Conservation (phyloP, 176 grass and related monocot genomes). For the Carex kokanica region DNA sequence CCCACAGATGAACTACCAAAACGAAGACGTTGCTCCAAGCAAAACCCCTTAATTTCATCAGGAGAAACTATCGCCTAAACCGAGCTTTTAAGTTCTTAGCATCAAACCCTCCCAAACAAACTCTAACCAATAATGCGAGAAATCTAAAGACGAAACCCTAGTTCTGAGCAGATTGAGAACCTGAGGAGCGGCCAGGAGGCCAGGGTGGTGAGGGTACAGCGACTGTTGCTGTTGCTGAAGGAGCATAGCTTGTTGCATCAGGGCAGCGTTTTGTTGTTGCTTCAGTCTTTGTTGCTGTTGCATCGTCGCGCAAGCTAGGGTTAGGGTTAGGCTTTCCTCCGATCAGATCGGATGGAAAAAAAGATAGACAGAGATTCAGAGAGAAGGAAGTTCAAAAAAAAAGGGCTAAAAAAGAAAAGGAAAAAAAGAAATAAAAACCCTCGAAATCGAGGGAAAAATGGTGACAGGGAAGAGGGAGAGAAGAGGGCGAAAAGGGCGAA, state of each 20-base stretch:
- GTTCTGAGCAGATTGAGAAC: constrained; percentile 28
- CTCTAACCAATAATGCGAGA: background rate
- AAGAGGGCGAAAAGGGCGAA: constrained; percentile 10
- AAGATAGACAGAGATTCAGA: background rate
- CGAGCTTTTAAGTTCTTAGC: background rate
- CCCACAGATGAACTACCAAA: background rate
- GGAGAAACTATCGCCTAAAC: background rate
- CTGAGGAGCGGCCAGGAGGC: constrained; percentile 78
- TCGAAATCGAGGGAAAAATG: constrained; percentile 24
- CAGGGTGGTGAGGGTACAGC: constrained; percentile 70
- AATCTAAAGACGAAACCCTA: constrained; percentile 10
- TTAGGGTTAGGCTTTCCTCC: constrained; percentile 53
- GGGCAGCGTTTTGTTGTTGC: constrained; percentile 52
- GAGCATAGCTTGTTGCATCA: constrained; percentile 81
- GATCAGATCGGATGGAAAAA: background rate
- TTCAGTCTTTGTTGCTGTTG: constrained; percentile 60
- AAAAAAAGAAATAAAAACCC: constrained; percentile 34
- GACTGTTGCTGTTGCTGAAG: constrained; percentile 63
- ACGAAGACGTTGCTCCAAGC: background rate
- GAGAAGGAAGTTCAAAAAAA: background rate
- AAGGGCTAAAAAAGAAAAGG: background rate
- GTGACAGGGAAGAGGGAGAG: background rate
- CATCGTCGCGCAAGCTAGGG: constrained; percentile 43
- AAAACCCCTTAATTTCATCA: background rate
- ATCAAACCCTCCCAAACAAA: too few relatives aligned